phyloP scores from a whole-genome alignment of 345 rosid species.

The Triadica sebifera region DNA sequence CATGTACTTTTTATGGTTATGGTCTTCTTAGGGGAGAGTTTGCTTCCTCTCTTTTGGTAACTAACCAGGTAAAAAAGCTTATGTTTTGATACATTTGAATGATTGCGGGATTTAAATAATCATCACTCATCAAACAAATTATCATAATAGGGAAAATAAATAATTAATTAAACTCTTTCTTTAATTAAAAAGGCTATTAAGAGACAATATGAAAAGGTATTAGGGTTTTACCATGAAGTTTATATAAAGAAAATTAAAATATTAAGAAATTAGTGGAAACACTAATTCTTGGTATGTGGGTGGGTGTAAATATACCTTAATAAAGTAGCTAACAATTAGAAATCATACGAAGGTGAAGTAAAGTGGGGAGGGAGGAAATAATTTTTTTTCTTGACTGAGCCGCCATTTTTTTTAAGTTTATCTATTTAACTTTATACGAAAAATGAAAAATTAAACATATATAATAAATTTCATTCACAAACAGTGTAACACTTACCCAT shows the following conservation, averaged over 20 bases:
- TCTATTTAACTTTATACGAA: no score
- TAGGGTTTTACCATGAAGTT: background rate
- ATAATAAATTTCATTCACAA: no score
- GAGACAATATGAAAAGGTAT: background rate
- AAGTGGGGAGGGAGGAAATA: background rate
- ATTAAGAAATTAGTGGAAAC: background rate
- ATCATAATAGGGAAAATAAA: background rate
- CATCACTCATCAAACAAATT: background rate
- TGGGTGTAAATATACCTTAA: background rate
- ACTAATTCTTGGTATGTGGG: background rate
- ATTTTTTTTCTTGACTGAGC: background rate
- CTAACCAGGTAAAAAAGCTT: background rate
- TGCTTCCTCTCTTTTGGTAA: background rate
- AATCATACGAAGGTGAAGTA: background rate
- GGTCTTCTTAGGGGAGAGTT: background rate
- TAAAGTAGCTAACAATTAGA: background rate
- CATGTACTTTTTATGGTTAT: background rate
- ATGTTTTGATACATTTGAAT: background rate
- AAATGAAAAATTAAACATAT: no score
- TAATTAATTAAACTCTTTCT: background rate
- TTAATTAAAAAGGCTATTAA: background rate
- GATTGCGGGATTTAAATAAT: conserved; percentile 1
- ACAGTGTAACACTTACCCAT: no score
- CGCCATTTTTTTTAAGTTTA: no score
- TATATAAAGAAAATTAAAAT: background rate